Conservation (phyloP, 2,329 filamentous ascomycete genomes). For the Colletotrichum shisoi region DNA sequence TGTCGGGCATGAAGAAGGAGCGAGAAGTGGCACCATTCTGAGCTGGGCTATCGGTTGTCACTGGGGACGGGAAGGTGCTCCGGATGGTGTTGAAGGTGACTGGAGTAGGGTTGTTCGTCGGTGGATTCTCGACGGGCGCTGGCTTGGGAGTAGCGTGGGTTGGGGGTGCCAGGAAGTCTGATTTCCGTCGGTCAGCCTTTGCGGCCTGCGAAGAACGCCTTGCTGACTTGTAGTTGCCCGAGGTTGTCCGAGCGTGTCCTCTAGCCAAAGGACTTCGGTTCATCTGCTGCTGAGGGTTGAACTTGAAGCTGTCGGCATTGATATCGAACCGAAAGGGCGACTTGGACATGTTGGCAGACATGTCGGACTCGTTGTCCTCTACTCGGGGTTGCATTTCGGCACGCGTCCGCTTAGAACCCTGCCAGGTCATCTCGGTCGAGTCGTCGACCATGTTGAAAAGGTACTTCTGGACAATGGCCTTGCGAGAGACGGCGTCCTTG, state of each 20-base stretch:
- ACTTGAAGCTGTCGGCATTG: constrained; percentile 43
- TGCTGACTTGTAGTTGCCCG: constrained; percentile 38
- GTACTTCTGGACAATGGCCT: constrained; percentile 37
- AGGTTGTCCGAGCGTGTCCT: constrained; percentile 47
- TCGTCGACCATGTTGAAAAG: constrained; percentile 52
- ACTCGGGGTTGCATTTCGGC: constrained; percentile 64
- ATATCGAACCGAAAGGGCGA: constrained; percentile 47
- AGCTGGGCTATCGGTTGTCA: constrained; percentile 47
- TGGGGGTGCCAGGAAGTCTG: constrained; percentile 30
- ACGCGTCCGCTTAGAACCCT: constrained; percentile 53
- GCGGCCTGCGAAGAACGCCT: constrained; percentile 30
- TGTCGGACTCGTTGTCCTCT: constrained; percentile 62
- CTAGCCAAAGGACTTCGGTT: constrained; percentile 52
- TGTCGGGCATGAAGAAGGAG: constrained; percentile 64
- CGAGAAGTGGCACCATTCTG: constrained; percentile 55
- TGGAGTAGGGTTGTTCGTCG: constrained; percentile 30
- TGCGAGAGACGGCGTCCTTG: constrained; percentile 59
- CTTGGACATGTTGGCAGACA: constrained; percentile 55
- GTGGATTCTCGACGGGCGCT: constrained; percentile 2
- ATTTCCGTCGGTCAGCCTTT: constrained; percentile 31
- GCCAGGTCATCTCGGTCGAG: constrained; percentile 54
- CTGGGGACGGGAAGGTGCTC: constrained; percentile 46
- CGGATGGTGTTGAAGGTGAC: constrained; percentile 39
- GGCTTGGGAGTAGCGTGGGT: constrained; percentile 37
- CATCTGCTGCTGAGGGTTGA: constrained; percentile 43